phyloP scores from a whole-genome alignment of 2,329 filamentous ascomycete genomes.

The Basipetospora chlamydospora region DNA sequence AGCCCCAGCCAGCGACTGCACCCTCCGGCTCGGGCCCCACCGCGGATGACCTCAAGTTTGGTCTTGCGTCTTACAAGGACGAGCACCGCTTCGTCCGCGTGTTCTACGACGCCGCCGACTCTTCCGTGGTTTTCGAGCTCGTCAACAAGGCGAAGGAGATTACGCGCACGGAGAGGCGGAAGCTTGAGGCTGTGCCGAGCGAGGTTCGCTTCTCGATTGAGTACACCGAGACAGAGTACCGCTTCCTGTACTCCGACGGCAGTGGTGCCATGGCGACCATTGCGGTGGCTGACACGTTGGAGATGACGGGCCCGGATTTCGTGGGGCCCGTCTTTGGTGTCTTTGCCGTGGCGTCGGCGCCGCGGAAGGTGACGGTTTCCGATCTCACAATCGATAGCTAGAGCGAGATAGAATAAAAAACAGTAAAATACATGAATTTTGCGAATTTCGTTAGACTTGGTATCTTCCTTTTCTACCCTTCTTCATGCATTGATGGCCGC shows the following conservation, averaged over 20 bases:
- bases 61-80: constrained; percentile 13
- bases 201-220: neutral
- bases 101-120: constrained; percentile 5
- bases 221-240: neutral
- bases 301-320: constrained; percentile 18
- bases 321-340: constrained; percentile 18
- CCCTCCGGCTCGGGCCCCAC: neutral
- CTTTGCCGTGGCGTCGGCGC: constrained; percentile 15
- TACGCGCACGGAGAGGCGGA: neutral
- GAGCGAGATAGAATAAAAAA: too few relatives aligned
- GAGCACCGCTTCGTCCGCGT: constrained; percentile 10
- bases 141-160: constrained; percentile 10
- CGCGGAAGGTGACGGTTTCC: too few relatives aligned
- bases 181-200: neutral
- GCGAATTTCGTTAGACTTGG: too few relatives aligned
- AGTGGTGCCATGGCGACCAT: neutral
- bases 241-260: neutral
- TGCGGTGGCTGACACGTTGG: constrained; percentile 12
- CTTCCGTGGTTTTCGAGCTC: constrained; percentile 7
- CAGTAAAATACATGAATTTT: too few relatives aligned
- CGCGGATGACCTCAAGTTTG: constrained; percentile 7
- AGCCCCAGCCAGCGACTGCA: neutral
- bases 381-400: too few relatives aligned
- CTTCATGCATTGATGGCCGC: too few relatives aligned
- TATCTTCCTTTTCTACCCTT: too few relatives aligned